Conservation (phyloP, 1,139 yeast genomes). For the Geotrichum candidum region DNA sequence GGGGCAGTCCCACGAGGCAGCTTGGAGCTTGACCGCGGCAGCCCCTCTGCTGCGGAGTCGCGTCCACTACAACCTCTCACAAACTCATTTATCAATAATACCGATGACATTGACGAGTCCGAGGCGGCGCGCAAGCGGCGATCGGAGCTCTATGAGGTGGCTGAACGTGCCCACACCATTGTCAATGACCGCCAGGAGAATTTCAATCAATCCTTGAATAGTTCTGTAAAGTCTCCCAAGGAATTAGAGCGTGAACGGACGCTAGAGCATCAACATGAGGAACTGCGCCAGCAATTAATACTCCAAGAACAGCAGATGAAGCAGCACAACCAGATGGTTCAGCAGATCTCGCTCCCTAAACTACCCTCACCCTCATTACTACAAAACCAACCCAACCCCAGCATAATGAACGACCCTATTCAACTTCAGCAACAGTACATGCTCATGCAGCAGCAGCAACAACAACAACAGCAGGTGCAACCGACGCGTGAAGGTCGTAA, state of each 20-base stretch:
- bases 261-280: constrained; percentile 16
- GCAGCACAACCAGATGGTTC: neutral
- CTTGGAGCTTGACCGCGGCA: neutral
- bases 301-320: constrained; percentile 7
- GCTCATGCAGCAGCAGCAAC: constrained; percentile 10
- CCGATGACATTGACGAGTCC: neutral
- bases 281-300: constrained; percentile 11
- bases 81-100: neutral
- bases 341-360: neutral
- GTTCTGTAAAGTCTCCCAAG: neutral
- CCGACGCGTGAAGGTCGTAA: constrained; percentile 15
- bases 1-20: neutral
- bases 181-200: constrained; percentile 3
- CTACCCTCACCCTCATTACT: neutral
- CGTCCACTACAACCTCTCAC: neutral
- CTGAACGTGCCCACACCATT: constrained; percentile 7
- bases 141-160: constrained; percentile 10
- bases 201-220: too few relatives aligned
- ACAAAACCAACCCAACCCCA: neutral
- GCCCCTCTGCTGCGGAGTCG: neutral
- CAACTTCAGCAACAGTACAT: constrained; percentile 3
- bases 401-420: constrained; percentile 13
- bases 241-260: constrained; percentile 14
- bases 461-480: constrained; percentile 14
- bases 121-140: constrained; percentile 11